Percentiles rank a stretch among this genome's conserved stretches.
These are phyloP conservation scores for Cercophora samala DNA, from an alignment of 495 filamentous ascomycete species.

Conservation along the genomic window DNA sequence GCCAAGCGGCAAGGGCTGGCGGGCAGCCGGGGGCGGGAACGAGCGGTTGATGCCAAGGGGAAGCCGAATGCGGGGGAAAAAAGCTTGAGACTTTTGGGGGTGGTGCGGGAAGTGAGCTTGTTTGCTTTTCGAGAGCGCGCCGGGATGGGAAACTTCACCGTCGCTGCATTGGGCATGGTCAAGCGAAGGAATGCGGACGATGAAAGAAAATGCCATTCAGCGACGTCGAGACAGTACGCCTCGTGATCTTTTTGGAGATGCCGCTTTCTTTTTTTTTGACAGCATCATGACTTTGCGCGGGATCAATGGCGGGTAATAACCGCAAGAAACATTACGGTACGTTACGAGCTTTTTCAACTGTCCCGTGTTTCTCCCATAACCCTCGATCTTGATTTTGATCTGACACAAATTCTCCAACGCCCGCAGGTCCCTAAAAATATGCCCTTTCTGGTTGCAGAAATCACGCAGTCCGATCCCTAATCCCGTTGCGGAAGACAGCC, in stretches of 20 bases:
- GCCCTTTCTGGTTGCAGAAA: not conserved
- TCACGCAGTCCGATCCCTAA: not conserved
- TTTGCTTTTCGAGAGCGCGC: not conserved
- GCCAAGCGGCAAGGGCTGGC: constrained; percentile 3
- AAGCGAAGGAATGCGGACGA: not conserved
- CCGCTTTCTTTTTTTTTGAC: not conserved
- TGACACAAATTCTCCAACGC: not conserved
- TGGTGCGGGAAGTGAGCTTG: not conserved
- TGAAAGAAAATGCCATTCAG: not conserved
- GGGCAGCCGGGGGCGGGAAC: not conserved
- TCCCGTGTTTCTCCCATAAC: not conserved
- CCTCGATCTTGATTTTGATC: not conserved
- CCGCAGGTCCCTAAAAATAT: not conserved
- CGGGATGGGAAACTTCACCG: constrained; percentile 7
- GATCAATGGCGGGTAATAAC: not conserved
- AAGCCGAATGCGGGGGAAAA: constrained; percentile 7
- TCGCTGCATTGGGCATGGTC: constrained; percentile 1
- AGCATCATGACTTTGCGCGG: not conserved
- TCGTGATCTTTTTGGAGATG: not conserved
- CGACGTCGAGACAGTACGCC: not conserved
- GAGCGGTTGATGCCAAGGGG: not conserved
- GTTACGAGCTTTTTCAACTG: not conserved
- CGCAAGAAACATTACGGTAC: constrained; percentile 4
- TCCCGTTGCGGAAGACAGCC: not conserved
- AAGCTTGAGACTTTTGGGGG: not conserved